Evolutionary conservation across 805 yeast genomes (phyloP), one percentile per base, ranked within the genome.

Genomic region (Saccharomycopsis sp.): DNA sequence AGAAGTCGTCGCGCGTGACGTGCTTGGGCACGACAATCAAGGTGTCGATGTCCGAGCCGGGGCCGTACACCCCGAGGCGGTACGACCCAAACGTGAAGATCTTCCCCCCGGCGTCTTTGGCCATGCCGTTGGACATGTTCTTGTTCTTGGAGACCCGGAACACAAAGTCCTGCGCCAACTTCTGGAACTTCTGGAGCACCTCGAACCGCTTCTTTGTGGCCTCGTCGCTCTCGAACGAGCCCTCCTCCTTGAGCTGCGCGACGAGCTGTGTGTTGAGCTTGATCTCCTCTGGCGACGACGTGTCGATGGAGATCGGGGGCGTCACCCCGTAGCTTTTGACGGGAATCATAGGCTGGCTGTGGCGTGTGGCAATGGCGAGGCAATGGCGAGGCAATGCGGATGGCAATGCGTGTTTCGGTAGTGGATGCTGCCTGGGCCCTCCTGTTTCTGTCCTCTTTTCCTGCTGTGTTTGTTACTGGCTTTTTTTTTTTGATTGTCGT

Each of bases 51-150:
- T 94, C 99, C 0, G 96, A 87, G 0, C 99, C 98, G 0, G 98
- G 98, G 0, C 98, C 98, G 73, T 91, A 90, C 14, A 94, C 99
- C 2, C 99, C 99, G 50, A 94, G 73, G 62, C 97, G 78, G 67
- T 91, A 94, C 1, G 97, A 91, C 0, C 99, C 99, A 73, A 81
- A 94, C 0, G 97, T 91, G 69, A 91, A 94, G n/a, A 94, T 83
- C 70, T 94, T 94, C 41, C 99, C 99, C 44, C 99, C 99, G 0
- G 98, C 96, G 71, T 94, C 99, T 57, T 75, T 79, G 0, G 98
- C 96, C 97, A 94, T 91, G 1, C 97, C 97, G 61, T 94, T 98
- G 40, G 91, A 83, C 97, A 94, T 91, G 67, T 92, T 91, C 67
- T 87, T 91, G 61, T 78, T 81, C 62, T 81, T 78, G 2, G 95